phyloP scores from a whole-genome alignment of 2,329 filamentous ascomycete species.

The Acrocalymma vagum region DNA sequence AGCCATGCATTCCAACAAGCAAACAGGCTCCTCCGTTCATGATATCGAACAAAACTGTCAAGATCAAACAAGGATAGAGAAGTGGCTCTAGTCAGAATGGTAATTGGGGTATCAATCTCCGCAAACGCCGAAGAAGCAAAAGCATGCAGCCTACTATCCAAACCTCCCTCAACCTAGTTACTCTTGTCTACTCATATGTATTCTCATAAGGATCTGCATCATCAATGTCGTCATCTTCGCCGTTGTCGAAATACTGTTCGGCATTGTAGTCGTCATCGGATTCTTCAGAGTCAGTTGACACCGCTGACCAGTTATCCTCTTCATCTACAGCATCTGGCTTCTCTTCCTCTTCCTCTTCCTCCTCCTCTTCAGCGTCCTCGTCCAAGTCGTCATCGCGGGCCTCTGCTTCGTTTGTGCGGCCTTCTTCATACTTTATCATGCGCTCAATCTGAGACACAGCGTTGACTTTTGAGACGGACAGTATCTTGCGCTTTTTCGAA shows the following conservation, averaged over 20 bases:
- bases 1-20: no score
- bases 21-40: no score
- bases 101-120: no score
- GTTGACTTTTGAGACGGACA: conserved; percentile 43
- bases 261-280: conserved; percentile 72
- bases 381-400: conserved; percentile 50
- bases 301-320: conserved; percentile 60
- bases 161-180: no score
- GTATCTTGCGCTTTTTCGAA: conserved; percentile 42
- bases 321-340: conserved; percentile 65
- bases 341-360: conserved; percentile 56
- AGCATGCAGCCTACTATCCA: no score
- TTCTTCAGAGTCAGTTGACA: conserved; percentile 70
- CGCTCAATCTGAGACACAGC: conserved; percentile 45
- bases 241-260: conserved; percentile 63
- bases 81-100: no score
- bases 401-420: conserved; percentile 55
- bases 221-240: conserved; percentile 58
- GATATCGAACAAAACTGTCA: no score
- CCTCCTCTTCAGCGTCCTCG: conserved; percentile 56
- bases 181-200: conserved; percentile 40
- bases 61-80: no score
- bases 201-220: conserved; percentile 46
- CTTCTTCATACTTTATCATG: conserved; percentile 54
- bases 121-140: no score